Evolutionary conservation across 495 filamentous ascomycete species (phyloP), one percentile per base, ranked within the genome.

Genomic region (Friedmanniomyces simplex): DNA sequence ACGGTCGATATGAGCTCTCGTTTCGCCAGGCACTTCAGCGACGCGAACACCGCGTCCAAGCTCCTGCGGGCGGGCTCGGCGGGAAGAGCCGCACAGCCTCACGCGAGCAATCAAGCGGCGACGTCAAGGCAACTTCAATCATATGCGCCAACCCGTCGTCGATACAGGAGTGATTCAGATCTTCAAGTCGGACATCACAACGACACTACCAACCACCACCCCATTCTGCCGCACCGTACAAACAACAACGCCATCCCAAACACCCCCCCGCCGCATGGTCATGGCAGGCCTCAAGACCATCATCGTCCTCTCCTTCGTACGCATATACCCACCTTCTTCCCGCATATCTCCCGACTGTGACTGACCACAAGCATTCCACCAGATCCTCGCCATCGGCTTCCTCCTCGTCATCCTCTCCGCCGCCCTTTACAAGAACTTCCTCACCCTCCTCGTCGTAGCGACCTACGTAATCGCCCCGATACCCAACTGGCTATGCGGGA

Each of bases 261-360:
- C 28, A 32, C 28, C 28, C 3, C 28, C 28, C 28, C 28, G 28
- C 28, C 28, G 28, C 28, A 4, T 32, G 28, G 82, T 68, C 69
- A 95, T 95, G 88, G 84, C 89, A 64, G 91, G 93, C 69, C 83
- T 97, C 61, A 95, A 95, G 74, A 98, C 94, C 65, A 98, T 98
- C 75, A 97, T 98, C 73, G 88, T 85, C 52, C 89, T 98, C 65
- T 96, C 93, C 64, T 98, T 98, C 75, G 94, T 90, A 80, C 39
- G 81, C 63, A 28, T 59, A 49, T 46, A 36, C 32, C 37, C 32
- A n/a, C n/a, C n/a, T n/a, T n/a, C n/a, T n/a, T n/a, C n/a, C n/a
- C n/a, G n/a, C n/a, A n/a, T n/a, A 26, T 21, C 39, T 4, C 28
- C 32, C 50, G 28, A 39, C 20, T 65, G 69, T 51, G 71, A 49